Conservation (phyloP, 1,284 basidiomycete species). For the Pholiota adiposa region DNA sequence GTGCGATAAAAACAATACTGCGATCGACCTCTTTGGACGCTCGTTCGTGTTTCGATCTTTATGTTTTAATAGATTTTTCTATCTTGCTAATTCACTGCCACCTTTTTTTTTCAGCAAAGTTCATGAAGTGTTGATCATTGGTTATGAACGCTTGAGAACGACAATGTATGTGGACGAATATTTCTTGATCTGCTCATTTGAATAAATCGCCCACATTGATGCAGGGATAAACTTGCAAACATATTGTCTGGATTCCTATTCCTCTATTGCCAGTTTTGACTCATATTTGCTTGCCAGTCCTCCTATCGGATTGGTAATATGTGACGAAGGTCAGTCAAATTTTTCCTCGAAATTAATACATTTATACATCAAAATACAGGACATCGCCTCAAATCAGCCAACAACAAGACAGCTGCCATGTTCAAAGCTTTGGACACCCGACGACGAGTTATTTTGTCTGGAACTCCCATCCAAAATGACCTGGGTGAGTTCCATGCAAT, state of each 20-base stretch:
- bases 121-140: constrained; percentile 91
- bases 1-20: constrained; percentile 78
- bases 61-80: background rate
- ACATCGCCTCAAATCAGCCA: constrained; percentile 92
- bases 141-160: constrained; percentile 90
- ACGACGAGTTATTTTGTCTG: constrained; percentile 87
- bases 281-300: constrained; percentile 53
- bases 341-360: background rate
- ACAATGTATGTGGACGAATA: constrained; percentile 56
- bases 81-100: constrained; percentile 7
- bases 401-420: constrained; percentile 90
- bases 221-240: constrained; percentile 27
- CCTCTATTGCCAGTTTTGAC: background rate
- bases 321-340: constrained; percentile 81
- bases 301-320: constrained; percentile 91
- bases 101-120: constrained; percentile 53
- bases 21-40: constrained; percentile 77
- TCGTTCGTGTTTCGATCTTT: constrained; percentile 51
- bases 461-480: constrained; percentile 98
- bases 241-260: constrained; percentile 22
- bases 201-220: too few species aligned
- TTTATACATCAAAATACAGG: constrained; percentile 47
- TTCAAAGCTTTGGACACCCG: constrained; percentile 81
- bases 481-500: constrained; percentile 95
- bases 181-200: too few species aligned